These are phyloP conservation scores for Plantago major DNA, from an alignment of 257 asterid species.

Conservation along the genomic window DNA sequence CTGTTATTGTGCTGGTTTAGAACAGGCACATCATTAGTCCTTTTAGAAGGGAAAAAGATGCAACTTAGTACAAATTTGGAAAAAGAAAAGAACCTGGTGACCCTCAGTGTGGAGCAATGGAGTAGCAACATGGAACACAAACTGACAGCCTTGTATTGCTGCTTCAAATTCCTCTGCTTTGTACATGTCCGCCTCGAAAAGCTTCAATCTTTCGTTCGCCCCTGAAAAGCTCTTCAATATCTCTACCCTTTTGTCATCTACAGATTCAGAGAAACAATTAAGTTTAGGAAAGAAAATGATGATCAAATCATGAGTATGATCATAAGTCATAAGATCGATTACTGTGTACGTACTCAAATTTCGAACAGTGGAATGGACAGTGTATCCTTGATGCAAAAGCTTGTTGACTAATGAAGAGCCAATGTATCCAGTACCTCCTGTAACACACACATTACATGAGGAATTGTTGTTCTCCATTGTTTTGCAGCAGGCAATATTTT, in stretches of 20 bases:
- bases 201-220: slow-evolving; percentile 32
- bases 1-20: slow-evolving; percentile 29
- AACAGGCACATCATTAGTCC: neutral
- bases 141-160: slow-evolving; percentile 42
- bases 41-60: neutral
- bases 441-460: slow-evolving; percentile 37
- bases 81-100: neutral
- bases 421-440: slow-evolving; percentile 41
- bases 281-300: neutral
- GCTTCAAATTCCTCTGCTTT: slow-evolving; percentile 34
- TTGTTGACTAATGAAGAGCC: slow-evolving; percentile 35
- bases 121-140: slow-evolving; percentile 47
- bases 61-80: neutral
- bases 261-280: neutral
- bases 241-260: slow-evolving; percentile 38
- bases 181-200: slow-evolving; percentile 44
- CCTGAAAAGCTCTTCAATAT: slow-evolving; percentile 28
- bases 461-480: slow-evolving; percentile 13
- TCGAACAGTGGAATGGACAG: slow-evolving; percentile 45
- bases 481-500: neutral
- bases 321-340: too few species aligned
- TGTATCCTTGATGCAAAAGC: slow-evolving; percentile 35
- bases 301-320: neutral
- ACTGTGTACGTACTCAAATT: slow-evolving; percentile 20
- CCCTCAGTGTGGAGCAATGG: slow-evolving; percentile 30